Evolutionary conservation across 257 asterid genomes (phyloP).

Genomic region (Przewalskia tangutica): DNA sequence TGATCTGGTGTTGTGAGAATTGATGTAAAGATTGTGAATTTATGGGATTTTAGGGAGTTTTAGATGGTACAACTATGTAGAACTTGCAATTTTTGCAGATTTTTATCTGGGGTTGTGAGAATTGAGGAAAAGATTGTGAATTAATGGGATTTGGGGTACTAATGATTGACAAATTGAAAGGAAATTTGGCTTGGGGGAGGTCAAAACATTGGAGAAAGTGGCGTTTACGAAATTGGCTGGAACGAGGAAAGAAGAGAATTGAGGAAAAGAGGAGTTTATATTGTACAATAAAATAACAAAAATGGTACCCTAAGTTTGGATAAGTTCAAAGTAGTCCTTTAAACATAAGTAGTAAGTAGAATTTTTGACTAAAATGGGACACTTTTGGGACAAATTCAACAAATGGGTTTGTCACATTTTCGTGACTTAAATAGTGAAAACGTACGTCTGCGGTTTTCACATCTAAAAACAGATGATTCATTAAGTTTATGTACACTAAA

Average conservation of each 20-base stretch:
- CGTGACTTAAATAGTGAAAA: no score
- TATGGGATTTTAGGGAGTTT: neutral
- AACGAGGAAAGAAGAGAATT: neutral
- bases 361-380: no score
- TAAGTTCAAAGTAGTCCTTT: neutral
- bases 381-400: no score
- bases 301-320: neutral
- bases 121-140: neutral
- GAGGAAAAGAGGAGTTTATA: neutral
- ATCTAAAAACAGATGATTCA: no score
- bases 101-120: neutral
- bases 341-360: neutral
- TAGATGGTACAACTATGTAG: neutral
- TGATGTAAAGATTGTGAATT: neutral
- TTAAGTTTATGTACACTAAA: no score
- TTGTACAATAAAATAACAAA: neutral
- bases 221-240: neutral
- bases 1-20: neutral
- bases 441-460: no score
- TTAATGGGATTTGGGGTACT: neutral
- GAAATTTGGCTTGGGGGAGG: neutral
- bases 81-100: neutral
- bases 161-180: constrained; percentile 1
- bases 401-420: no score
- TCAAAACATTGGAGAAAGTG: neutral